Base-by-base conservation (phyloP, 371 early-diverging fungal genomes). In the Rhizopus arrhizus region DNA sequence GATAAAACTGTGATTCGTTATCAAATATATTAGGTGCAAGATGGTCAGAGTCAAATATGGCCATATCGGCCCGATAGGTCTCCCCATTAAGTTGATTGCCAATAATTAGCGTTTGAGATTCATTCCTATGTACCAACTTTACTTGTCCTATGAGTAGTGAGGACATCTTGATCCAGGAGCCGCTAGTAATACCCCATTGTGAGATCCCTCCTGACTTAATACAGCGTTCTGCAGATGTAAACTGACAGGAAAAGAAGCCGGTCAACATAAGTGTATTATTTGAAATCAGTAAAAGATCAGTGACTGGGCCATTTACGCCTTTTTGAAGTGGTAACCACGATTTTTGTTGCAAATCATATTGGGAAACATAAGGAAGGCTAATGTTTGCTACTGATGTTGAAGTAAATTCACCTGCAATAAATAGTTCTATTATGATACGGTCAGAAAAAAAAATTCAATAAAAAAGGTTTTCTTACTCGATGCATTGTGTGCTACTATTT, bases 221-320 rank as follows among this genome's bases (percentile, higher is more conserved):
- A 4, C 31, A 16, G 0, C 43, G 31, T 34, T 34, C 46, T 5
- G 51, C 53, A 5, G 42, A 10, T 45, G 49, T 34, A 3, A 46
- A 8, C 3, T 63, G 45, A 45, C 42, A 15, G 1, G n/a, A 31
- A 36, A 56, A 62, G 16, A 33, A 12, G 7, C 80, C 80, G 16
- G 77, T 70, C n/a, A 74, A 53, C 7, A 63, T 63, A 12, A 80
- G 15, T 31, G 55, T 28, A 4, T 59, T 63, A 33, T 69, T 70
- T 16, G 59, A 15, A 35, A 65, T 53, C 5, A 70, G 15, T 3
- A 73, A 29, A 10, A 69, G 34, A 5, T 72, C 51, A 31, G 41
- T 58, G 4, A 73, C 75, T 35, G 73, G 63, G 2, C 74, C 79
- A 58, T 78, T 65, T 11, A 66, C 54, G 11, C 74, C 74, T 69